Base-by-base conservation (phyloP, 2,329 filamentous ascomycete genomes). In the Epichloe baconii region DNA sequence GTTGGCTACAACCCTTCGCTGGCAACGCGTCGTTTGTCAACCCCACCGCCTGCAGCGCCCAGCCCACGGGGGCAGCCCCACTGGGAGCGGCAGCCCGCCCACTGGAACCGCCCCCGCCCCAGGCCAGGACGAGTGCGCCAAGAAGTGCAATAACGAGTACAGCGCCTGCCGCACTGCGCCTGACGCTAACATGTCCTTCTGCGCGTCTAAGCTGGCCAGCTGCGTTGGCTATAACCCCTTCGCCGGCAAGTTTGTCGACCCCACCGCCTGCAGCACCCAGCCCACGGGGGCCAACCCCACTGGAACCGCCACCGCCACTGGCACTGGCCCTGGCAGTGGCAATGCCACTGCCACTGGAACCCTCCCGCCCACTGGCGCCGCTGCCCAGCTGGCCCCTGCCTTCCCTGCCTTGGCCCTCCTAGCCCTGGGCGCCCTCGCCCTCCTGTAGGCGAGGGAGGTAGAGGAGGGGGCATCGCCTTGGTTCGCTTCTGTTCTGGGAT, bases 211-310 rank as follows among this genome's bases (percentile, higher is more conserved):
- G 42, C 60, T 57, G 50, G 56, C 57, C 46, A n/a, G 2, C 11
- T 63, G 61, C 55, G 54, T 62, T 5, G 56, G 55, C 50, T 61
- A 55, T 56, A 61, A 55, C 57, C 61, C 60, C 36, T 63, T 56
- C 37, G 48, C 52, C 36, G 46, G 41, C 23, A 44, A 47, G 1
- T 42, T 59, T 4, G 53, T 55, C 23, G 47, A 44, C 8, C 56
- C 55, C n/a, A 55, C 55, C 21, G 55, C 59, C 26, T 60, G 59
- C 42, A n/a, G 44, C 12, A 11, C 38, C 44, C 5, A 12, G n/a
- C 14, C 17, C 23, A n/a, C 42, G 5, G 10, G 3, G 21, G 14
- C 1, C 1, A 21, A 1, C 36, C 7, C 46, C 3, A 43, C 26
- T 31, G 26, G 26, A 21, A 21, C 19, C 19, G 19, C 23, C 23